Evolutionary conservation across 768 basidiomycete species (phyloP), one percentile per base, ranked within the genome.

Genomic region (Pisolithus marmoratus): DNA sequence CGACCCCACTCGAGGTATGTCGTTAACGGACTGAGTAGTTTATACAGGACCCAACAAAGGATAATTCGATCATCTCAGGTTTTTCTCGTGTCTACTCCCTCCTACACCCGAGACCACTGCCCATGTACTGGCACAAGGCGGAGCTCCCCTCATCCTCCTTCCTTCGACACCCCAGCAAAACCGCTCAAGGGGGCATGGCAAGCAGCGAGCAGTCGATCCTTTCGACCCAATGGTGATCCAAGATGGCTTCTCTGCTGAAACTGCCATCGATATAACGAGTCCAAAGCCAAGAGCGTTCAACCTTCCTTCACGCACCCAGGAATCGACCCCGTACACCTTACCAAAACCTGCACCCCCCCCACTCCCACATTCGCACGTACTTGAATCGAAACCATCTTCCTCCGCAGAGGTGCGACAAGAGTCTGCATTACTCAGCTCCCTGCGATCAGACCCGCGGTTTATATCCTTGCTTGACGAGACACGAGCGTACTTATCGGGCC

Each of bases 51-150:
- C 11, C 11, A 34, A 34, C 14, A 34, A 14, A 14, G 26, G 31
- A 12, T 34, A 12, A 11, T 34, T 34, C 31, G 31, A 9, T 34
- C 40, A 8, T n/a, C 42, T 15, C n/a, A 67, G 65, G 26, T 92
- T 93, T 64, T 64, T 85, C 17, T 80, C 86, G 1, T 81, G 85
- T 0, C 77, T 94, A 7, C 77, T 92, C 9, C 90, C 90, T 3
- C 80, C 84, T 36, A 90, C 88, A 0, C 74, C 80, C 8, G 82
- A 85, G 62, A 83, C 79, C 6, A 80, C 84, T 11, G 79, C 84
- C 44, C 82, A 86, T 62, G 80, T 86, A 23, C 74, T 90, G 20
- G 72, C 77, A 1, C 83, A 84, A 67, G 85, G 86, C 38, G 87
- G 87, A 44, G 65, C 65, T 20, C 50, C 57, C 48, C 40, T 52